phyloP scores from a whole-genome alignment of 352 stramenopile species.

The Pythium pyrilobum region DNA sequence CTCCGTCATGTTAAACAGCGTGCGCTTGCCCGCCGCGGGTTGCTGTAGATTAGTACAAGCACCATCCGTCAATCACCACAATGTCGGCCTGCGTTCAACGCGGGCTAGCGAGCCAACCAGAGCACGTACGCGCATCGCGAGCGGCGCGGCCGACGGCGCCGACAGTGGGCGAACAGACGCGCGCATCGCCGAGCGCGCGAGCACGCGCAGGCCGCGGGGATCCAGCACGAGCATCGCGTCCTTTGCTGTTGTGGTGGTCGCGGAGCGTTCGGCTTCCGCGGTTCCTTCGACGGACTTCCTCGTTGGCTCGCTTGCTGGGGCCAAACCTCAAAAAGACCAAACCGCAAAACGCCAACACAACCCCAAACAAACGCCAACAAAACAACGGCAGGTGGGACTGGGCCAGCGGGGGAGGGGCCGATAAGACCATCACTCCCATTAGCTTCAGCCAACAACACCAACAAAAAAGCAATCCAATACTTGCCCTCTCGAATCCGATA shows the following conservation, averaged over 20 bases:
- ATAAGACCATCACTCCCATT: conserved; percentile 6
- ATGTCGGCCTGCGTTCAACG: neutral
- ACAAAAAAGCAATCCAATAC: neutral
- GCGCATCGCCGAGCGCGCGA: conserved; percentile 24
- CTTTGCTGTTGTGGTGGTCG: too few relatives aligned
- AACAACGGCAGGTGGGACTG: neutral
- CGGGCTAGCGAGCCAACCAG: neutral
- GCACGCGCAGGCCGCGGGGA: conserved; percentile 26
- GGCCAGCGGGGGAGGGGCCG: neutral
- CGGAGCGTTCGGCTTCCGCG: neutral
- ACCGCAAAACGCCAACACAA: conserved; percentile 6
- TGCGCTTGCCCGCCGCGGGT: conserved; percentile 26
- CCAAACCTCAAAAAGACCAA: conserved; percentile 6
- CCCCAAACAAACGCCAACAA: neutral
- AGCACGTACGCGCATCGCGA: conserved; percentile 15
- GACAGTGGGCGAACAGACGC: conserved; percentile 6
- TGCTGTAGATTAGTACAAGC: neutral
- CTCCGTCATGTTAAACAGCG: conserved; percentile 79
- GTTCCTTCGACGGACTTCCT: conserved; percentile 20
- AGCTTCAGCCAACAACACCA: neutral
- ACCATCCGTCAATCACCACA: neutral
- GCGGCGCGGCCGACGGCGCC: conserved; percentile 3
- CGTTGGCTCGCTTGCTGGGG: neutral
- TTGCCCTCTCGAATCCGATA: neutral
- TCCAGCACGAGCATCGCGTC: conserved; percentile 41